Evolutionary conservation across 306 rosid genomes (phyloP).

Genomic region (Fagus sylvatica): DNA sequence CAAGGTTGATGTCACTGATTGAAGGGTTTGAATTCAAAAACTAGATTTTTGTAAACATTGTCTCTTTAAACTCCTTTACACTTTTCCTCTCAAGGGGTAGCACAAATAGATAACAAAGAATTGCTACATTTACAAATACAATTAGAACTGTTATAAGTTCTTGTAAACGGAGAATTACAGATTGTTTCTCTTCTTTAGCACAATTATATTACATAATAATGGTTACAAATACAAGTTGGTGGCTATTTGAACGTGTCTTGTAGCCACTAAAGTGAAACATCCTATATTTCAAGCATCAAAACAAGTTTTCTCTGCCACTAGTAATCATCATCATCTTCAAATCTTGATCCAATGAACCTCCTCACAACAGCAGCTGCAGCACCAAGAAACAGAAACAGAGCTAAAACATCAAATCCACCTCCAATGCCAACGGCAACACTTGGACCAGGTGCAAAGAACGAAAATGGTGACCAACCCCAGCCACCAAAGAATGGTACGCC

Average conservation of each 20-base stretch:
- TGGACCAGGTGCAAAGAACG: slow-evolving; percentile 93
- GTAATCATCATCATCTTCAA: slow-evolving; percentile 52
- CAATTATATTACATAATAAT: not conserved
- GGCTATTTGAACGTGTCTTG: not conserved
- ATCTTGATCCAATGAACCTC: slow-evolving; percentile 61
- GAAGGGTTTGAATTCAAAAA: not conserved
- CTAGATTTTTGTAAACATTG: too few species aligned
- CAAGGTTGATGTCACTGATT: not conserved
- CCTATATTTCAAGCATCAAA: not conserved
- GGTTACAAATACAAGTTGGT: not conserved
- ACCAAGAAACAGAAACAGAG: slow-evolving; percentile 68
- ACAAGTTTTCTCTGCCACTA: slow-evolving; percentile 2
- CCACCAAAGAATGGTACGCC: slow-evolving; percentile 83
- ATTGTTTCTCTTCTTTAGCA: not conserved
- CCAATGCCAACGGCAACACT: slow-evolving; percentile 79
- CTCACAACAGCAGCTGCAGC: slow-evolving; percentile 77
- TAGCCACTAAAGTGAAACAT: not conserved
- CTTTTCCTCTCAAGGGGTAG: not conserved
- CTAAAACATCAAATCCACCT: slow-evolving; percentile 76
- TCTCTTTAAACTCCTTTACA: too few species aligned
- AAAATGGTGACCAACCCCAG: slow-evolving; percentile 98
- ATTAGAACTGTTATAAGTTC: not conserved
- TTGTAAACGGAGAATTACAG: not conserved
- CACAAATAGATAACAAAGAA: not conserved
- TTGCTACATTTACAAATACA: not conserved